Evolutionary conservation across 208 protist genomes (phyloP).

Genomic region (Angomonas ambiguus): DNA sequence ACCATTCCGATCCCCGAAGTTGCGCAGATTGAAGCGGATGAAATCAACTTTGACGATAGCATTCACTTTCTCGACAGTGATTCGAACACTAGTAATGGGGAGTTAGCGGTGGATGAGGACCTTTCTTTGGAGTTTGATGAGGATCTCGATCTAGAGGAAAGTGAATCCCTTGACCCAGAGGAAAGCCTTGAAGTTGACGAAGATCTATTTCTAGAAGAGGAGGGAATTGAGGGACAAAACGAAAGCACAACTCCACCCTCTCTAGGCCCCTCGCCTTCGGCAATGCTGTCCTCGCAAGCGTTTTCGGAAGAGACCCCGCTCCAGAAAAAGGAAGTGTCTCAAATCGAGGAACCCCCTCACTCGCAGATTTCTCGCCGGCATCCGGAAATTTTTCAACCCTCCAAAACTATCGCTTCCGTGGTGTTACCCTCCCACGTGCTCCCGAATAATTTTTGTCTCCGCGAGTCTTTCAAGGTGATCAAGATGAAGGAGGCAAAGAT

Average conservation of each 20-base stretch:
- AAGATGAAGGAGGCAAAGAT: slow-evolving; percentile 34
- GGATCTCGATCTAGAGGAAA: slow-evolving; percentile 17
- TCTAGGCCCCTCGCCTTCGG: neutral
- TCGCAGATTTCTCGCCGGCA: slow-evolving; percentile 22
- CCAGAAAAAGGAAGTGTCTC: neutral
- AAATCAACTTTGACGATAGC: slow-evolving; percentile 25
- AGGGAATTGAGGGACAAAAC: too few relatives aligned
- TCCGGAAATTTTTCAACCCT: slow-evolving; percentile 38
- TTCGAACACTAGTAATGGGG: neutral
- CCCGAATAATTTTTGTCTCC: slow-evolving; percentile 60
- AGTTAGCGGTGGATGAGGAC: slow-evolving; percentile 15
- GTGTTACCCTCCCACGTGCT: slow-evolving; percentile 61
- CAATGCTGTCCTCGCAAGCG: neutral
- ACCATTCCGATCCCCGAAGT: neutral
- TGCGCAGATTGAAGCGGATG: slow-evolving; percentile 14
- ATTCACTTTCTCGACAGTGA: slow-evolving; percentile 30
- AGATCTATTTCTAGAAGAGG: slow-evolving; percentile 2
- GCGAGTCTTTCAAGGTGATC: slow-evolving; percentile 55
- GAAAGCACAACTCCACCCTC: neutral
- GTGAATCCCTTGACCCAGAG: neutral
- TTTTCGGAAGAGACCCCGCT: neutral
- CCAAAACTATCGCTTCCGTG: slow-evolving; percentile 25
- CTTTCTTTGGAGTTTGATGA: slow-evolving; percentile 5
- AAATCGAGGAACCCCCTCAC: neutral
- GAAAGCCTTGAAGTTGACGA: slow-evolving; percentile 9